These are phyloP conservation scores for Hanseniaspora jakobsenii DNA, from an alignment of 805 yeast species.

Conservation along the genomic window DNA sequence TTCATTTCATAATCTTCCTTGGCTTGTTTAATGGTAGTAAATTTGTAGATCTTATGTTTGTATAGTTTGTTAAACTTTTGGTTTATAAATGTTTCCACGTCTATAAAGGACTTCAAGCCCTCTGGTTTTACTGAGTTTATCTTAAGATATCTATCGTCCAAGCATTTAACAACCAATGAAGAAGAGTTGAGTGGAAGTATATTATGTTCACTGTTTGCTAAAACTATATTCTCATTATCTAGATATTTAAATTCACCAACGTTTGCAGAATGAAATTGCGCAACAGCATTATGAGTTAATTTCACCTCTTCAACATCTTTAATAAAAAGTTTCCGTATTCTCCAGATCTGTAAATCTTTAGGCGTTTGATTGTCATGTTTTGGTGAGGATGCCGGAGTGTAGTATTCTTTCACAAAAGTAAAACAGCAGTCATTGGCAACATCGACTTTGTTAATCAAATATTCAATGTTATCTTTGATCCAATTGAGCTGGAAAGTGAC, in stretches of 20 bases:
- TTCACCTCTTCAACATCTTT: not conserved
- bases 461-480: not conserved
- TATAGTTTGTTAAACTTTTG: conserved; percentile 1
- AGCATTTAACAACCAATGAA: conserved; percentile 4
- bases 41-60: not conserved
- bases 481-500: conserved; percentile 2
- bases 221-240: too few relatives aligned
- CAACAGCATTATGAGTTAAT: not conserved
- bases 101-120: not conserved
- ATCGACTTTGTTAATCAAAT: not conserved
- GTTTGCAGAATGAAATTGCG: not conserved
- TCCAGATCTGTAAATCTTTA: not conserved
- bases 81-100: not conserved
- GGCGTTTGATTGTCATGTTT: too few relatives aligned
- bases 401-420: conserved; percentile 1
- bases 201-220: too few relatives aligned
- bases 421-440: not conserved
- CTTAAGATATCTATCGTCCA: not conserved
- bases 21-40: conserved; percentile 1
- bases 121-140: conserved; percentile 1
- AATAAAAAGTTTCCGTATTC: conserved; percentile 4
- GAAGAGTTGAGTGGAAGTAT: too few relatives aligned
- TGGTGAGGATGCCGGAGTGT: too few relatives aligned
- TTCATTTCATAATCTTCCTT: not conserved
- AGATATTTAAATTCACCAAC: not conserved